These are phyloP conservation scores for Boletus huronensis DNA, from an alignment of 768 basidiomycete genomes.

Conservation along the genomic window DNA sequence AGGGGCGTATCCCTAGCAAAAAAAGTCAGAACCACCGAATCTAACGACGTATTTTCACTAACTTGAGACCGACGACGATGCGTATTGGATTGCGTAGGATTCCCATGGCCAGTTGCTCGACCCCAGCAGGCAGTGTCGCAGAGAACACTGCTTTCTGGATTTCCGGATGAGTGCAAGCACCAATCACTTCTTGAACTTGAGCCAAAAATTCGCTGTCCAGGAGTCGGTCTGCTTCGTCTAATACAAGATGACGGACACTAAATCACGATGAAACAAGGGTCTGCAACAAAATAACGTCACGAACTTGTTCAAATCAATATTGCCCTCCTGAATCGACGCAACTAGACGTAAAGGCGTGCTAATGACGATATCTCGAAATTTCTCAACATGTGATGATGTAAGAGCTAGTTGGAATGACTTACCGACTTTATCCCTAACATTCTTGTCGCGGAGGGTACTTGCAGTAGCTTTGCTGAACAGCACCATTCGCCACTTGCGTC, in stretches of 20 bases:
- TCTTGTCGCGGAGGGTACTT: constrained; percentile 69
- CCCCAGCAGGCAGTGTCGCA: constrained; percentile 87
- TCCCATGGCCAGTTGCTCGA: constrained; percentile 81
- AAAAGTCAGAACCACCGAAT: constrained; percentile 11
- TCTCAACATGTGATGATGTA: not conserved
- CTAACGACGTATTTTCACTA: constrained; percentile 25
- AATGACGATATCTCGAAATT: constrained; percentile 73
- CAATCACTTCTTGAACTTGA: constrained; percentile 86
- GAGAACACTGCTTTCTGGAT: constrained; percentile 91
- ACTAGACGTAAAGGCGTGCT: constrained; percentile 91
- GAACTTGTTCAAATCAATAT: constrained; percentile 70
- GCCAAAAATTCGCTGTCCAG: constrained; percentile 84
- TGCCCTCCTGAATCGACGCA: constrained; percentile 66
- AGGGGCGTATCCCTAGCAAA: constrained; percentile 82
- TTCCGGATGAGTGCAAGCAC: constrained; percentile 62
- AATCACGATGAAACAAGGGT: not conserved
- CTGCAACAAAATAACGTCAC: constrained; percentile 24
- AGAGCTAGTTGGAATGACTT: constrained; percentile 27
- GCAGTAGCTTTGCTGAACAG: constrained; percentile 90
- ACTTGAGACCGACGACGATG: constrained; percentile 97
- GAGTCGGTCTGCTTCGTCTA: constrained; percentile 92
- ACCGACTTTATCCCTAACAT: constrained; percentile 74
- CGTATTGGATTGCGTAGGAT: constrained; percentile 86
- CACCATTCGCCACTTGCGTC: constrained; percentile 78
- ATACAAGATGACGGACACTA: constrained; percentile 80